These are phyloP conservation scores for Castanea sativa DNA, from an alignment of 306 rosid genomes.

Conservation along the genomic window DNA sequence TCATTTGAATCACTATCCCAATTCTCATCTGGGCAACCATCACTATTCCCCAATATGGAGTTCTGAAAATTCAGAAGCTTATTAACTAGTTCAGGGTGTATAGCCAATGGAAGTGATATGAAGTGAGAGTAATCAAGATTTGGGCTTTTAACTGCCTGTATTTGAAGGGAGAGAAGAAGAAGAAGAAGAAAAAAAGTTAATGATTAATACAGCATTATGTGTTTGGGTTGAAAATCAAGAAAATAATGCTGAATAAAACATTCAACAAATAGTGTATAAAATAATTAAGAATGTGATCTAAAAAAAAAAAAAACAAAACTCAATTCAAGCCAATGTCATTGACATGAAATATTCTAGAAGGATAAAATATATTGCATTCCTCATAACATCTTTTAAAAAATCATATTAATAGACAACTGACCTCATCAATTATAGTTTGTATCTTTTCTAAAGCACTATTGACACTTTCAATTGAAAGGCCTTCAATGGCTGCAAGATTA, in stretches of 20 bases:
- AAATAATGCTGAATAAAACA: not conserved
- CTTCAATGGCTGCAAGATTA: constrained; percentile 68
- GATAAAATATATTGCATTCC: constrained; percentile 9
- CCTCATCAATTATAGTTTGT: constrained; percentile 70
- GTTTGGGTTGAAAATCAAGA: not conserved
- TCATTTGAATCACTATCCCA: constrained; percentile 45
- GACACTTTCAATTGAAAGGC: constrained; percentile 57
- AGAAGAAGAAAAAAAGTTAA: not conserved
- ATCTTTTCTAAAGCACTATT: constrained; percentile 72
- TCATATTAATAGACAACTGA: constrained; percentile 33
- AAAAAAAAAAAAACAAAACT: not conserved
- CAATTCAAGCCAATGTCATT: not conserved
- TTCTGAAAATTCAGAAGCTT: constrained; percentile 75
- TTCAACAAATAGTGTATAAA: not conserved
- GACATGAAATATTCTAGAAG: constrained; percentile 10
- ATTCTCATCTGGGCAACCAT: constrained; percentile 37
- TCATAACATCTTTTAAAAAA: constrained; percentile 22
- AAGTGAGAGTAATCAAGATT: constrained; percentile 87
- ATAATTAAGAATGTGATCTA: not conserved
- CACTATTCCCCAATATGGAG: constrained; percentile 52
- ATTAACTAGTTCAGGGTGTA: constrained; percentile 77
- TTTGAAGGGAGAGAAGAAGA: not conserved
- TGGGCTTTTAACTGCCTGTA: constrained; percentile 70
- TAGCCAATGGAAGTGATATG: constrained; percentile 93
- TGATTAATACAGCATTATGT: not conserved